Conservation (phyloP, 2,329 filamentous ascomycete species). For the Aspergillus texensis region DNA sequence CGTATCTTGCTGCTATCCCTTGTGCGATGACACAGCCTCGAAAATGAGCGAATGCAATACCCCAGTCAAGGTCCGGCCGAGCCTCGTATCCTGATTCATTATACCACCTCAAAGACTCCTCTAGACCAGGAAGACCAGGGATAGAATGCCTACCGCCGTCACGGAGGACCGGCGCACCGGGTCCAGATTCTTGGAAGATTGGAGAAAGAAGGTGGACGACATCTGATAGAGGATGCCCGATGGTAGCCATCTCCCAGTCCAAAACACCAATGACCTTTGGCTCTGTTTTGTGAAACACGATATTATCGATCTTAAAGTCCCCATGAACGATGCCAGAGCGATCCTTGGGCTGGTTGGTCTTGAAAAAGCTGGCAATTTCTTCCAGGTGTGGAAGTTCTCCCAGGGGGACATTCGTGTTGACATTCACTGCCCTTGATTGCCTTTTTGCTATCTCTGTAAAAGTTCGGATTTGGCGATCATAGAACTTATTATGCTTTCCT, state of each 20-base stretch:
- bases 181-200: not conserved
- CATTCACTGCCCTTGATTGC: constrained; percentile 1
- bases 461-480: constrained; percentile 7
- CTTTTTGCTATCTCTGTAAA: not conserved
- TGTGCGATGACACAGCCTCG: not conserved
- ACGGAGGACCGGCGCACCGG: not conserved
- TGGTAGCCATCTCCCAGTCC: constrained; percentile 11
- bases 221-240: constrained; percentile 9
- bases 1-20: not conserved
- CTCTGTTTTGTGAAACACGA: constrained; percentile 9
- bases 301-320: constrained; percentile 13
- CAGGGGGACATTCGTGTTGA: not conserved
- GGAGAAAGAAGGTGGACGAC: not conserved
- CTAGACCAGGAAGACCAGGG: not conserved
- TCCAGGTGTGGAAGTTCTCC: not conserved
- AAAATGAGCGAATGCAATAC: not conserved
- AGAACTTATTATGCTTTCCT: not conserved
- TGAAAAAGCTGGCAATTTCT: not conserved
- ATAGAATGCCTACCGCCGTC: not conserved
- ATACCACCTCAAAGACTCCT: not conserved
- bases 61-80: not conserved
- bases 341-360: not conserved
- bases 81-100: not conserved
- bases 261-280: constrained; percentile 5
- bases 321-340: constrained; percentile 9